Evolutionary conservation across 805 yeast genomes (phyloP), one percentile per base, ranked within the genome.

Genomic region (Cyberlindnera nakhonratchasimensis): DNA sequence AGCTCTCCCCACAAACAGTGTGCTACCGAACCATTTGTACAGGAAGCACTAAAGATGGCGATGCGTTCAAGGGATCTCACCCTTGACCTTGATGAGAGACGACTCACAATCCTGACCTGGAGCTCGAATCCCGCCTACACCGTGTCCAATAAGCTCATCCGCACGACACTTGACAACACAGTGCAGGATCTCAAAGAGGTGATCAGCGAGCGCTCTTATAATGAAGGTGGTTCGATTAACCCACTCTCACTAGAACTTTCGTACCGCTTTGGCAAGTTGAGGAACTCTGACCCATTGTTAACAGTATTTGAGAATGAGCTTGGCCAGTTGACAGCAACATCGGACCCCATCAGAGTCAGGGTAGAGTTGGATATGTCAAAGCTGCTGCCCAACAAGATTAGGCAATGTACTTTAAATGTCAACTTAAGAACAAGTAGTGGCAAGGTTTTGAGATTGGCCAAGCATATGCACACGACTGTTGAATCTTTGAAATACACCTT

Each of bases 141-240:
- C 17, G 35, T 56, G 22, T 23, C 36, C n/a, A 47, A 54, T 32
- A 52, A 44, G 33, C 11, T 42, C 11, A 51, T 58, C 9, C 43
- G 42, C 13, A 47, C 58, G 2, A 57, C 60, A 0, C 29, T 57
- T 18, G 54, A 53, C 11, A 58, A 57, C 35, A 55, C 60, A 1
- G 47, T 58, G 1, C 49, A 46, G 30, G 62, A 58, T 32, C 14
- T 58, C 10, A 50, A 54, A 19, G 60, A 58, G 32, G 42, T 50
- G 5, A 41, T 58, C 5, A 32, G 52, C 9, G 37, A 43, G 10
- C 38, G 60, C 14, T 55, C 60, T 4, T 23, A 28, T 8, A 34
- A 37, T 2, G 37, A 22, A 3, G 50, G 47, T 3, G 54, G 54
- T 1, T 25, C 26, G 1, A 37, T 57, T 28, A 53, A 47, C 20